Evolutionary conservation across 768 basidiomycete species (phyloP), one percentile per base, ranked within the genome.

Genomic region (Hortiboletus flavorubellus): DNA sequence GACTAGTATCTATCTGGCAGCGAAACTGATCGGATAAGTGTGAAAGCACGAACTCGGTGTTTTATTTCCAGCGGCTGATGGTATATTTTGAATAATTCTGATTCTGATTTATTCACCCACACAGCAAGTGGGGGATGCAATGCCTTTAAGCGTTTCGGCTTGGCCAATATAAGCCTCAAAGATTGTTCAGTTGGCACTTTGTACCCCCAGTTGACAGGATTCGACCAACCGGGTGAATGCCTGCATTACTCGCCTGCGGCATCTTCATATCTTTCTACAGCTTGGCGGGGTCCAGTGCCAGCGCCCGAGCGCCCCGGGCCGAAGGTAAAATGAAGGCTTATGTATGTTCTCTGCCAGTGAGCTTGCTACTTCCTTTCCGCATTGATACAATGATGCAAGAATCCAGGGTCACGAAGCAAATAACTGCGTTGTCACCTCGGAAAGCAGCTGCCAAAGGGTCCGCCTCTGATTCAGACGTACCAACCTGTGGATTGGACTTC

Each of bases 401-500:
- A 31, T 37, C 29, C 41, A 34, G 14, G 23, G 23, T 21, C 29
- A 33, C 40, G 11, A 29, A 45, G 33, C 30, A 35, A 39, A 29
- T 15, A 15, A 12, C 23, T 10, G 33, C 23, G 4, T 48, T 38
- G 10, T 26, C 44, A 23, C 30, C 39, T 55, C 46, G 50, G 41
- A 55, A 37, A 37, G 40, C 46, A 34, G 38, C n/a, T 39, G n/a
- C 12, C 42, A 43, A 59, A 55, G 51, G 52, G 45, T 50, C 39
- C 45, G 33, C 29, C 15, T 26, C 30, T 21, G 21, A 21, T 21
- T 46, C 52, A 16, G 55, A 38, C 40, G 18, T 30, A 50, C 62
- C 64, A 69, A 69, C 62, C 67, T 64, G 67, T 68, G 53, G 33
- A 57, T 41, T 26, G 26, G 5, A 30, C 42, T 49, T 44, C 44